Percentiles rank a stretch among this genome's conserved stretches.
Evolutionary conservation across 768 basidiomycete genomes (phyloP).

Genomic region (Mycena amicta): DNA sequence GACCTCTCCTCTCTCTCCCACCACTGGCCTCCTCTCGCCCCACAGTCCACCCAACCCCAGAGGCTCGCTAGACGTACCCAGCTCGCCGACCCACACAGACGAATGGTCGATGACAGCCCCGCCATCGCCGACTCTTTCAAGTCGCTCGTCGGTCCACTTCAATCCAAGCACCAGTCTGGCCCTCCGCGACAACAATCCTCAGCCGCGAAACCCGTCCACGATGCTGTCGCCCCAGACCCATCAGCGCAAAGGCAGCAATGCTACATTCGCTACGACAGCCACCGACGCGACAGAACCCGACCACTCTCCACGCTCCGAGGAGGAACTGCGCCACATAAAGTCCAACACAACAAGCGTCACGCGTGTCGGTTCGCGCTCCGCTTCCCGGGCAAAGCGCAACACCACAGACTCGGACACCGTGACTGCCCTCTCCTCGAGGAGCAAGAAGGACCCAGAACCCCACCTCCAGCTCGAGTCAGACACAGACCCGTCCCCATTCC

Average conservation of each 20-base stretch:
- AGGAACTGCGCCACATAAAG: conserved; percentile 41
- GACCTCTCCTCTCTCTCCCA: conserved; percentile 14
- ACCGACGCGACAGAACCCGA: conserved; percentile 58
- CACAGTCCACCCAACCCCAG: conserved; percentile 14
- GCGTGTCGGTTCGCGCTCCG: conserved; percentile 32
- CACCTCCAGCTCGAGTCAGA: conserved; percentile 42
- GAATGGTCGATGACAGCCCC: conserved; percentile 48
- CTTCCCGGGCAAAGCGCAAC: conserved; percentile 25
- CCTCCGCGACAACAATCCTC: conserved; percentile 71
- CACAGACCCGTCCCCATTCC: conserved; percentile 69
- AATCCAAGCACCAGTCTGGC: conserved; percentile 46
- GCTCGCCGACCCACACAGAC: conserved; percentile 34
- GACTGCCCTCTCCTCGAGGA: conserved; percentile 19
- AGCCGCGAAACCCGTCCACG: conserved; percentile 57
- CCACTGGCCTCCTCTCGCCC: conserved; percentile 29
- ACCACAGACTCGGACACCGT: conserved; percentile 18
- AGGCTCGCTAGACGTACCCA: conserved; percentile 24
- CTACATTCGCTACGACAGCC: conserved; percentile 48
- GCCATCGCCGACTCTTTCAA: conserved; percentile 78
- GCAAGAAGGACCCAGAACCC: conserved; percentile 25
- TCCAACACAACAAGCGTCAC: conserved; percentile 39
- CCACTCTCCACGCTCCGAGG: conserved; percentile 29
- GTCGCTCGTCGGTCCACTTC: conserved; percentile 63
- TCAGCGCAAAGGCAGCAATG: conserved; percentile 57
- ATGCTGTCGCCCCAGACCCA: conserved; percentile 50